These are phyloP conservation scores for Saturnispora diversa DNA, from an alignment of 805 yeast genomes.

Conservation along the genomic window DNA sequence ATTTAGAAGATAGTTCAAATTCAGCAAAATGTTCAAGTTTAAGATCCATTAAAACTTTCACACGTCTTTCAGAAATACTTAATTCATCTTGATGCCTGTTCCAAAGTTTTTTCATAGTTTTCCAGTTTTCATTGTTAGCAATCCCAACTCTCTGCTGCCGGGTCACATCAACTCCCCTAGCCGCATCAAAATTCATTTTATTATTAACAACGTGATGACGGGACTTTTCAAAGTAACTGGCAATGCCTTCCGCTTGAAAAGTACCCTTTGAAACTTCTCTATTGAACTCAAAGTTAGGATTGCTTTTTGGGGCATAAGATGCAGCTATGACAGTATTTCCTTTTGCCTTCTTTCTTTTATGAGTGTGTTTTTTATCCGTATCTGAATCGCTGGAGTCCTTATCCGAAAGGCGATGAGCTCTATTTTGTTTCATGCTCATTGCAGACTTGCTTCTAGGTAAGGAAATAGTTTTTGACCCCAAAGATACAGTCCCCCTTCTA, in stretches of 20 bases:
- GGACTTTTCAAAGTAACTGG: not conserved
- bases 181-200: constrained; percentile 7
- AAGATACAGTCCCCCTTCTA: too few species aligned
- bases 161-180: constrained; percentile 10
- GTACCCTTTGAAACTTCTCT: constrained; percentile 22
- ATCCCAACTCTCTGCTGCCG: not conserved
- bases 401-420: too few species aligned
- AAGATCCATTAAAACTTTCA: constrained; percentile 8
- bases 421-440: not conserved
- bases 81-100: constrained; percentile 4
- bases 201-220: not conserved
- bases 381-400: not conserved
- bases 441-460: constrained; percentile 3
- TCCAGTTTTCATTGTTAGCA: constrained; percentile 8
- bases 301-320: constrained; percentile 10
- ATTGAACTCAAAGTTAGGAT: constrained; percentile 18
- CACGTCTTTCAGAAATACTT: not conserved
- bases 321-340: constrained; percentile 6
- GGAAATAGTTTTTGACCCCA: too few species aligned
- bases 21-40: constrained; percentile 7
- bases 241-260: constrained; percentile 22
- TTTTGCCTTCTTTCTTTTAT: not conserved
- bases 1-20: constrained; percentile 1
- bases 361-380: not conserved
- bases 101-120: constrained; percentile 11